phyloP scores from a whole-genome alignment of 2,329 filamentous ascomycete species.

The Xylaria arbuscula region DNA sequence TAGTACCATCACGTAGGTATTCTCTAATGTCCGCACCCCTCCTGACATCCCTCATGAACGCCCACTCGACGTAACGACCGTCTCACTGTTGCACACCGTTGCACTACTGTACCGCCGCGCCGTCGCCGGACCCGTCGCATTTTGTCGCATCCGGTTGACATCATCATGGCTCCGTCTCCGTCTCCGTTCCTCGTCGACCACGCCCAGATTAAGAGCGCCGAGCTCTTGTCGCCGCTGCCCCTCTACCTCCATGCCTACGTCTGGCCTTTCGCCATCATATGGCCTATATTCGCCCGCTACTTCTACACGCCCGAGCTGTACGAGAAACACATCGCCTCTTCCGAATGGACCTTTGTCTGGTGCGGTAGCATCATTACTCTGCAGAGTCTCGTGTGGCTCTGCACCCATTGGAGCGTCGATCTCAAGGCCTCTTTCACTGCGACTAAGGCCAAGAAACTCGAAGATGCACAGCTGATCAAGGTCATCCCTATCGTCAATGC shows the following conservation, averaged over 20 bases:
- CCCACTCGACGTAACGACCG: constrained; percentile 29
- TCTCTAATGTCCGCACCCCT: constrained; percentile 3
- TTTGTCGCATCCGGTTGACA: constrained; percentile 8
- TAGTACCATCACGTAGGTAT: not conserved
- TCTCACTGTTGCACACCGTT: constrained; percentile 3
- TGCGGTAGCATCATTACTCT: constrained; percentile 85
- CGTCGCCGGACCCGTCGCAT: not conserved
- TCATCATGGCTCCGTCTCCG: constrained; percentile 59
- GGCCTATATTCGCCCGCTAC: constrained; percentile 90
- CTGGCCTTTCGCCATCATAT: constrained; percentile 91
- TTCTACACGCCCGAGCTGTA: constrained; percentile 88
- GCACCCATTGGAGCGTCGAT: constrained; percentile 97
- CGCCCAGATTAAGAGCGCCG: constrained; percentile 86
- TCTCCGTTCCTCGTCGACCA: constrained; percentile 82
- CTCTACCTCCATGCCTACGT: constrained; percentile 86
- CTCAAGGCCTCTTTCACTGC: constrained; percentile 85
- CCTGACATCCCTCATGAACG: constrained; percentile 28
- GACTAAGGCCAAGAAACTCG: constrained; percentile 73
- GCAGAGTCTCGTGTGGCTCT: constrained; percentile 91
- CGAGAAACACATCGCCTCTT: constrained; percentile 88
- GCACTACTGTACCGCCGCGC: not conserved
- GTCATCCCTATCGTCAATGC: constrained; percentile 91
- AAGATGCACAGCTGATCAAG: constrained; percentile 87
- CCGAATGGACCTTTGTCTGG: constrained; percentile 99
- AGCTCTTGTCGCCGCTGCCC: constrained; percentile 87